Conservation (phyloP, 192 early-diverging fungal genomes). For the Entomortierella chlamydospora region DNA sequence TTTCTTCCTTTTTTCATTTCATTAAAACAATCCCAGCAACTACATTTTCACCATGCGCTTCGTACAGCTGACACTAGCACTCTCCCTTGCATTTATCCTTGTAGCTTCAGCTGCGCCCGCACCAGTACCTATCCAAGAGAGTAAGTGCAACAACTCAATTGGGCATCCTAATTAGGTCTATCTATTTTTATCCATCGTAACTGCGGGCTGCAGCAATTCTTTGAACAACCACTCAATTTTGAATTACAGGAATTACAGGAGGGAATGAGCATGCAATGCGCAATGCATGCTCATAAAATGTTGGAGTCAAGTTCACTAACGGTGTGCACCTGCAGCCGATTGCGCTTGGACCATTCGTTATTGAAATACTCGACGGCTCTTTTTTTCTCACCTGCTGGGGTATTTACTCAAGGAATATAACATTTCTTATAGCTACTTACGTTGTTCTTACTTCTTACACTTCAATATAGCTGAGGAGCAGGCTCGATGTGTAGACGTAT, state of each 20-base stretch:
- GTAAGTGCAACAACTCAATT: conserved; percentile 5
- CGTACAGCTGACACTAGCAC: conserved; percentile 11
- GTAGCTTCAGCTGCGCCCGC: conserved; percentile 19
- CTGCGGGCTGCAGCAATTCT: neutral
- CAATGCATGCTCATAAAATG: too few species aligned
- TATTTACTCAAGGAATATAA: too few species aligned
- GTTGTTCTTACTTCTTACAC: neutral
- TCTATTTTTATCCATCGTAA: neutral
- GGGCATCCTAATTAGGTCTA: neutral
- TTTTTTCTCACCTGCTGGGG: neutral
- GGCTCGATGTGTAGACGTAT: neutral
- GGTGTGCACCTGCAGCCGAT: too few species aligned
- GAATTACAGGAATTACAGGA: too few species aligned
- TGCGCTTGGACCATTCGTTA: too few species aligned
- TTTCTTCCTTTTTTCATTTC: too few species aligned
- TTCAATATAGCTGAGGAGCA: conserved; percentile 24
- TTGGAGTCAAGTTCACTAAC: too few species aligned
- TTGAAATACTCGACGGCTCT: too few species aligned
- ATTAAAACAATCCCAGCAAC: too few species aligned
- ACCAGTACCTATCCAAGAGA: conserved; percentile 11
- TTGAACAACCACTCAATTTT: too few species aligned
- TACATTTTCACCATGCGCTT: too few species aligned
- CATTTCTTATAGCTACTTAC: neutral
- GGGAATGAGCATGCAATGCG: too few species aligned
- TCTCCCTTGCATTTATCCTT: conserved; percentile 6